Evolutionary conservation across 2,329 filamentous ascomycete species (phyloP).

Genomic region (Massarina eburnea): DNA sequence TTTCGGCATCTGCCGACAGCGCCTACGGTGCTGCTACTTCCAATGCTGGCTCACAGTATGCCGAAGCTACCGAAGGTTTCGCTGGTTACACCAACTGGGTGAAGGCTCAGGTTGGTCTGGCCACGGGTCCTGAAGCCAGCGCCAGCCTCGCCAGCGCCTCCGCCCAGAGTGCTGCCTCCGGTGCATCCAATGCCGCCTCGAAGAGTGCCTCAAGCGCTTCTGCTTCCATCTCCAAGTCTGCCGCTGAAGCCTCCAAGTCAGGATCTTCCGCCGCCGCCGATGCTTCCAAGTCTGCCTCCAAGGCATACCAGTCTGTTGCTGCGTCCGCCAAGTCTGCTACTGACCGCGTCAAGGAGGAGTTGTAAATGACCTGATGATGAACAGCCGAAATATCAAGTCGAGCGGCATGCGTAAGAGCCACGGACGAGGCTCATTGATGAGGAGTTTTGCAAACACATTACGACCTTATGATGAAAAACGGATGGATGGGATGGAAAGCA

Average conservation of each 20-base stretch:
- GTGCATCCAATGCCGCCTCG: slow-evolving; percentile 14
- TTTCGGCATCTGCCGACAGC: slow-evolving; percentile 43
- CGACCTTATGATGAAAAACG: not conserved
- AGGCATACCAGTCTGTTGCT: slow-evolving; percentile 35
- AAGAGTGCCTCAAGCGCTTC: slow-evolving; percentile 38
- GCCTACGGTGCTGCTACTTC: slow-evolving; percentile 46
- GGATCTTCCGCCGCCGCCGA: slow-evolving; percentile 37
- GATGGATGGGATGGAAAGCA: not conserved
- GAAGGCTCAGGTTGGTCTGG: slow-evolving; percentile 50
- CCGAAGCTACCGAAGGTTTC: slow-evolving; percentile 63
- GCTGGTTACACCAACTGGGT: slow-evolving; percentile 45
- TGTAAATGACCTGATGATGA: slow-evolving; percentile 36
- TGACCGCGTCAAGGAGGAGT: slow-evolving; percentile 47
- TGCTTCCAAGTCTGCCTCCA: slow-evolving; percentile 32
- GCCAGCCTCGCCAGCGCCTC: slow-evolving; percentile 14
- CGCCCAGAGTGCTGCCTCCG: slow-evolving; percentile 32
- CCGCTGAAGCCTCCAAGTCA: slow-evolving; percentile 32
- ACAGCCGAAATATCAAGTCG: not conserved
- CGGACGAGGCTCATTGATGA: not conserved
- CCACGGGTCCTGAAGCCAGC: slow-evolving; percentile 37
- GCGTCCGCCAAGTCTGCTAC: slow-evolving; percentile 36
- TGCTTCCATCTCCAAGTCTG: slow-evolving; percentile 36
- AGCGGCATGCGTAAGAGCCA: not conserved
- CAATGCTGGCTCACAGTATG: slow-evolving; percentile 71
- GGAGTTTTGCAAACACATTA: not conserved